These are phyloP conservation scores for Tulasnella sp. DNA, from an alignment of 768 basidiomycete species.

Conservation along the genomic window DNA sequence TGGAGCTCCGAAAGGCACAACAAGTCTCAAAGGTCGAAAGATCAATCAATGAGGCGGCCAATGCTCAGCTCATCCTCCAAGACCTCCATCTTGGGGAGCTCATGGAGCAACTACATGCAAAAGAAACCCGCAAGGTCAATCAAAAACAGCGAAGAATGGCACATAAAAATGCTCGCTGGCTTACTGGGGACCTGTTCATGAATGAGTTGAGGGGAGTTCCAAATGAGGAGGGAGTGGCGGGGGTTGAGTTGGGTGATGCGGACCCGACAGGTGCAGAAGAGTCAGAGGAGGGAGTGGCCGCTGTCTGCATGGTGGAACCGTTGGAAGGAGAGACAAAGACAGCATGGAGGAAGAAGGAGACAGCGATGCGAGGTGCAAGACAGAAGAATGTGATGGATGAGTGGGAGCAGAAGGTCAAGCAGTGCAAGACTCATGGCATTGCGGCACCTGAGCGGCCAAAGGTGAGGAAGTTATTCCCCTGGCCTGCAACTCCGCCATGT, in stretches of 20 bases:
- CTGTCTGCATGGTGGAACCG: background rate
- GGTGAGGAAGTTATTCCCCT: background rate
- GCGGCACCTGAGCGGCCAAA: background rate
- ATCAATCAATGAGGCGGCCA: background rate
- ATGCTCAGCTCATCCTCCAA: background rate
- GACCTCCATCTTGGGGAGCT: background rate
- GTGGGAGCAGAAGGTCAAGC: background rate
- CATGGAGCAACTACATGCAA: background rate
- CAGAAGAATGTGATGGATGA: background rate
- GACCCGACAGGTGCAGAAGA: background rate
- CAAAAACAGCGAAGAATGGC: background rate
- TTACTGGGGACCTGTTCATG: background rate
- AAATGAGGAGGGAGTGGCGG: background rate
- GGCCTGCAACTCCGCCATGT: background rate
- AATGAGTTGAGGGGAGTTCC: background rate
- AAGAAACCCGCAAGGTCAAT: background rate
- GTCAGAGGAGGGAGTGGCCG: background rate
- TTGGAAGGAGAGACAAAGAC: background rate
- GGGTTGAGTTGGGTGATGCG: background rate
- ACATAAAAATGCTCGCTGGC: background rate
- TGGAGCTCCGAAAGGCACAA: background rate
- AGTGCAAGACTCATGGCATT: background rate
- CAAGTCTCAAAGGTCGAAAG: background rate
- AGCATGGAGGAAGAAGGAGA: background rate
- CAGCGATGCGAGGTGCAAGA: background rate